These are phyloP conservation scores for Nemania sp. DNA, from an alignment of 2,329 filamentous ascomycete genomes.

Conservation along the genomic window DNA sequence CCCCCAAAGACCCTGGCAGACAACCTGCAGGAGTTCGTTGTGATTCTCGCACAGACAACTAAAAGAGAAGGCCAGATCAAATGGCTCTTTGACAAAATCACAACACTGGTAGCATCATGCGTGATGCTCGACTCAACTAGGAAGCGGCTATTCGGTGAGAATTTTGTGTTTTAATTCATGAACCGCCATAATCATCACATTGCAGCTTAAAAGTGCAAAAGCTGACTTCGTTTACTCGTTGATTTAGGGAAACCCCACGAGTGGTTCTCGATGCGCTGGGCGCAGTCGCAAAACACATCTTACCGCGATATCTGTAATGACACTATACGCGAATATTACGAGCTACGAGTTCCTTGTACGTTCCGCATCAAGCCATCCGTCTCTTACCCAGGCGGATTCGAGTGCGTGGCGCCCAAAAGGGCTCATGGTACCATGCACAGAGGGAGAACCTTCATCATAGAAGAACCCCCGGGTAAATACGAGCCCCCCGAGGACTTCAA, in stretches of 20 bases:
- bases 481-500: too few species aligned
- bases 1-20: background rate
- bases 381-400: background rate
- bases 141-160: background rate
- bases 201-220: too few species aligned
- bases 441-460: too few species aligned
- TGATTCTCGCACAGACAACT: background rate
- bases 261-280: background rate
- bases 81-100: background rate
- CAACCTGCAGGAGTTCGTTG: background rate
- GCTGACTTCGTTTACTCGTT: background rate
- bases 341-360: background rate
- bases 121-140: constrained; percentile 1
- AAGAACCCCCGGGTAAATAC: too few species aligned
- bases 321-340: constrained; percentile 4
- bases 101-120: background rate
- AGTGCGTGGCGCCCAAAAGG: background rate
- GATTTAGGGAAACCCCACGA: background rate
- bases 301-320: background rate
- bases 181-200: too few species aligned
- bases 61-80: background rate
- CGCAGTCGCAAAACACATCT: background rate
- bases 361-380: background rate
- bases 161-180: too few species aligned
- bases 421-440: background rate